phyloP scores from a whole-genome alignment of 2,329 filamentous ascomycete species.

The Pleoardoris graminearum region DNA sequence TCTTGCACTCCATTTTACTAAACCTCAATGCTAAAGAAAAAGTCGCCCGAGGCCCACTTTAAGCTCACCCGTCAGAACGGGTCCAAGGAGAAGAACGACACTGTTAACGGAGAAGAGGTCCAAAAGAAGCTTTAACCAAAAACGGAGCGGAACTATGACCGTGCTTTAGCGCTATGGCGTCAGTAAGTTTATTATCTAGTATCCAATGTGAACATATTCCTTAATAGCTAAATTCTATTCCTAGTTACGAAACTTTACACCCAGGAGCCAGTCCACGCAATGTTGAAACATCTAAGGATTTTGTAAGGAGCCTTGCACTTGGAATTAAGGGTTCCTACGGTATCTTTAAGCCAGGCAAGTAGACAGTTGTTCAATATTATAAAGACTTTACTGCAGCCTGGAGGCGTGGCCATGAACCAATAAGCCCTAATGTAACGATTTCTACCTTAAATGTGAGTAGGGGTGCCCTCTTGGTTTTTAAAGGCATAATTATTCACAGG shows the following conservation, averaged over 20 bases:
- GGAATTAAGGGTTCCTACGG: conserved; percentile 12
- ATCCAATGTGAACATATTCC: not conserved
- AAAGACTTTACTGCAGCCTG: conserved; percentile 15
- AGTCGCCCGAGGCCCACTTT: not conserved
- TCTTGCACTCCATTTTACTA: too few species aligned
- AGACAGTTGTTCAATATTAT: conserved; percentile 14
- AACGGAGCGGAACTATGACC: not conserved
- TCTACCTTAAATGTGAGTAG: conserved; percentile 17
- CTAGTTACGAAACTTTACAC: not conserved
- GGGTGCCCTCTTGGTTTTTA: conserved; percentile 12
- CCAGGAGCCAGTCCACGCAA: not conserved
- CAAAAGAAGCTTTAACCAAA: not conserved
- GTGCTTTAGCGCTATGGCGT: not conserved
- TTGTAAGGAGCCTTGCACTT: not conserved
- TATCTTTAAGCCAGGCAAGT: conserved; percentile 11
- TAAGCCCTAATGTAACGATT: conserved; percentile 16
- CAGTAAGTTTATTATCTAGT: not conserved
- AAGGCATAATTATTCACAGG: conserved; percentile 14
- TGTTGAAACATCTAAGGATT: not conserved
- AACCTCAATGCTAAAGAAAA: not conserved
- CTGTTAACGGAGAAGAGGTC: not conserved
- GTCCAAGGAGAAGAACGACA: not conserved
- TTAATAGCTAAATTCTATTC: not conserved
- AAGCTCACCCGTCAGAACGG: not conserved
- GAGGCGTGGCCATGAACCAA: conserved; percentile 14